A percentile compares a stretch with the other conserved stretches of the same genome.
These are phyloP conservation scores for Arabidopsis lyrata DNA, from an alignment of 441 rosid genomes.

Conservation along the genomic window DNA sequence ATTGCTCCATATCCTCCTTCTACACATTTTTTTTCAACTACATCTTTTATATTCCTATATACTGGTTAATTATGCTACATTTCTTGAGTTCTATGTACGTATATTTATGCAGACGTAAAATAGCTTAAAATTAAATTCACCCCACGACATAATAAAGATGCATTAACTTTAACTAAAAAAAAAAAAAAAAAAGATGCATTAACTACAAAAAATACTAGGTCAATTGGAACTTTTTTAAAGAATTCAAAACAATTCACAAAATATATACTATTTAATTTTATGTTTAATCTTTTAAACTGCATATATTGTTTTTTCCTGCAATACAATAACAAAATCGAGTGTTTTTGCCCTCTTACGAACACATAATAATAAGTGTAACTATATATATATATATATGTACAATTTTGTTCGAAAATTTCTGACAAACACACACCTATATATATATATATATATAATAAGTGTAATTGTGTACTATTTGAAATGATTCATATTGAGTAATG, in stretches of 20 bases:
- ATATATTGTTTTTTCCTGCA: not conserved
- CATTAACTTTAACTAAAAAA: not conserved
- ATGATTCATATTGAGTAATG: not conserved
- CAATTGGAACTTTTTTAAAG: not conserved
- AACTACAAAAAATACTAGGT: not conserved
- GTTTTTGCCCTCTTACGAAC: not conserved
- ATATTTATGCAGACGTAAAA: not conserved
- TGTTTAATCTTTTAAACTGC: constrained; percentile 5
- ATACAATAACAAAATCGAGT: not conserved
- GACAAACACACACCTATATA: not conserved
- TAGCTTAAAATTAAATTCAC: not conserved
- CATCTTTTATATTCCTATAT: too few species aligned
- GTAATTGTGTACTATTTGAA: not conserved
- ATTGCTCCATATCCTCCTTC: constrained; percentile 47
- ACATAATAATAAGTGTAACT: not conserved
- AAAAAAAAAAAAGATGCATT: not conserved
- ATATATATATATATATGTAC: not conserved
- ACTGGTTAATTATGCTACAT: too few species aligned
- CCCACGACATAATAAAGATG: not conserved
- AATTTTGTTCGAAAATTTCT: not conserved
- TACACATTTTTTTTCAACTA: constrained; percentile 9
- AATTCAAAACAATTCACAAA: not conserved
- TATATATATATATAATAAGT: too few species aligned
- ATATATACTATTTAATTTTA: not conserved
- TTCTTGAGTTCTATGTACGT: too few species aligned